Evolutionary conservation across 2,329 filamentous ascomycete species (phyloP).

Genomic region (Coniochaeta sp.): DNA sequence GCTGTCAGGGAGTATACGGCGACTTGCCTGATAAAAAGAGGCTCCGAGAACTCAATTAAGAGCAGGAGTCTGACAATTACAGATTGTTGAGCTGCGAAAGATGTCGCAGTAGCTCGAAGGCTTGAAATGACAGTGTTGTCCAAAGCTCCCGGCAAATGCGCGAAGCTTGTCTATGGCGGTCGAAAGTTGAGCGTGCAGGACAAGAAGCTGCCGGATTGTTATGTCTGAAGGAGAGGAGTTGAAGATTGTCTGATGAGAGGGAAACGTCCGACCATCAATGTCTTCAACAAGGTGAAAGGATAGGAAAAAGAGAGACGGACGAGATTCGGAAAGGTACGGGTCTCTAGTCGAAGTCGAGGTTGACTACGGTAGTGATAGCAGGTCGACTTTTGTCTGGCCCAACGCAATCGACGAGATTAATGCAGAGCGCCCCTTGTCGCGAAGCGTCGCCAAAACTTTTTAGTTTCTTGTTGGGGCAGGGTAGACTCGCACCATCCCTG

Average conservation of each 20-base stretch:
- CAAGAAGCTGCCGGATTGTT: background rate
- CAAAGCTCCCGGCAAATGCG: background rate
- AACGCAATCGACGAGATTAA: background rate
- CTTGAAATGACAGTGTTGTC: background rate
- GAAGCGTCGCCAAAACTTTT: conserved; percentile 19
- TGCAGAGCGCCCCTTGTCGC: background rate
- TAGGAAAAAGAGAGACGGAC: background rate
- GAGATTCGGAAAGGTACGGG: background rate
- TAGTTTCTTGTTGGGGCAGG: conserved; percentile 25
- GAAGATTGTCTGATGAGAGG: background rate
- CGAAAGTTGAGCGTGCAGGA: background rate
- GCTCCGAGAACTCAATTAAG: conserved; percentile 31
- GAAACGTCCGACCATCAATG: background rate
- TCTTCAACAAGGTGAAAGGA: background rate
- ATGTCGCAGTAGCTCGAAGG: background rate
- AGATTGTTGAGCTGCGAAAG: background rate
- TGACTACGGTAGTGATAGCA: background rate
- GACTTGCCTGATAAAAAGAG: conserved; percentile 8
- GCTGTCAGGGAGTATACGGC: background rate
- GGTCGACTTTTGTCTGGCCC: background rate
- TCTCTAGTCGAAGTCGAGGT: background rate
- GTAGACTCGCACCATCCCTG: conserved; percentile 3
- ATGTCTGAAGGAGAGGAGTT: background rate
- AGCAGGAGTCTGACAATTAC: conserved; percentile 20
- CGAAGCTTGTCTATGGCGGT: background rate